Evolutionary conservation across 352 stramenopile genomes (phyloP).

Genomic region (Globisporangium yorkense): DNA sequence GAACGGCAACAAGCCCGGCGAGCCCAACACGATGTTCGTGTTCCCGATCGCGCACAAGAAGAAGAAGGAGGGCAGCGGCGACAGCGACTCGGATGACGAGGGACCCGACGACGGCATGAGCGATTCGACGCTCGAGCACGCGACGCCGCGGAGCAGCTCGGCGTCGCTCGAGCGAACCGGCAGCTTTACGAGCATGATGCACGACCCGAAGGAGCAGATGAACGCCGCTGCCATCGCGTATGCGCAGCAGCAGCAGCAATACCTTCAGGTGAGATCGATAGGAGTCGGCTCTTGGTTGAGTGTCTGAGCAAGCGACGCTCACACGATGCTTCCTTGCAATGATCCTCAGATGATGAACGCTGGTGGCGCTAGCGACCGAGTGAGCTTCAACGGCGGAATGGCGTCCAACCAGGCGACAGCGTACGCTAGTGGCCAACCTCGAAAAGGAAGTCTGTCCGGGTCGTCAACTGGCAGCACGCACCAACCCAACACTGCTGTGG

Average conservation of each 20-base stretch:
- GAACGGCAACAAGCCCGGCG: slow-evolving; percentile 28
- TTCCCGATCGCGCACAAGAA: slow-evolving; percentile 69
- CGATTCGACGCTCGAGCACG: slow-evolving; percentile 14
- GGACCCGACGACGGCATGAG: slow-evolving; percentile 13
- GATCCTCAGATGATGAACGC: slow-evolving; percentile 2
- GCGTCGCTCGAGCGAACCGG: slow-evolving; percentile 6
- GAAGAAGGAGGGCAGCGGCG: slow-evolving; percentile 24
- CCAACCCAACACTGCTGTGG: slow-evolving; percentile 10
- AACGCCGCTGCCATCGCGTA: slow-evolving; percentile 3
- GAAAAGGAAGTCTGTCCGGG: slow-evolving; percentile 9
- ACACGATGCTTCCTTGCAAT: neutral
- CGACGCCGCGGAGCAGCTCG: slow-evolving; percentile 11
- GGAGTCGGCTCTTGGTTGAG: neutral
- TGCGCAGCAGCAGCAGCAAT: slow-evolving; percentile 12
- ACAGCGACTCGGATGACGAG: slow-evolving; percentile 30
- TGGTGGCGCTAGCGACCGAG: neutral
- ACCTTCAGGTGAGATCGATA: slow-evolving; percentile 5
- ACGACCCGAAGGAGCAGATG: slow-evolving; percentile 11
- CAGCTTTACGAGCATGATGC: slow-evolving; percentile 16
- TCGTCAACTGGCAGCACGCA: slow-evolving; percentile 5
- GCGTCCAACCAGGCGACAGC: slow-evolving; percentile 9
- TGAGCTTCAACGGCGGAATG: slow-evolving; percentile 4
- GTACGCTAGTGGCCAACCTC: slow-evolving; percentile 2
- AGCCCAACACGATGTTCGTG: slow-evolving; percentile 72
- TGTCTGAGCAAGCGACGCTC: neutral